Evolutionary conservation across 331 rosid genomes (phyloP).

Genomic region (Rhamnella rubrinervis): DNA sequence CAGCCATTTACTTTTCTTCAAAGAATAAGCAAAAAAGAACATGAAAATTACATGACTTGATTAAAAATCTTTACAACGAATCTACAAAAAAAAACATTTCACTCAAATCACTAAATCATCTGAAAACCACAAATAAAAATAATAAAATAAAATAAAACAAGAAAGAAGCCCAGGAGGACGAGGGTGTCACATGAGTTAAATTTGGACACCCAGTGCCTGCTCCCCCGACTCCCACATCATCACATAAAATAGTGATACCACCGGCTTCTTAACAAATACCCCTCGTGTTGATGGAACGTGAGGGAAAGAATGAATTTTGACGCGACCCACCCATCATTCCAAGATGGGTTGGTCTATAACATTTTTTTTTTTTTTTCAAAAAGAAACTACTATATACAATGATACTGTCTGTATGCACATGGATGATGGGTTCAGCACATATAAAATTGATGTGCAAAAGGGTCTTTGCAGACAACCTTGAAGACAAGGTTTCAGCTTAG

Average conservation of each 20-base stretch:
- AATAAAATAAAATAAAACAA: background rate
- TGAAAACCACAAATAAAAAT: constrained; percentile 18
- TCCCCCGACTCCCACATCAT: constrained; percentile 34
- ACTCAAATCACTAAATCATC: constrained; percentile 37
- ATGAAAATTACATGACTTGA: constrained; percentile 27
- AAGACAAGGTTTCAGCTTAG: constrained; percentile 22
- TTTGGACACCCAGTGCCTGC: constrained; percentile 34
- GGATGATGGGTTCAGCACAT: constrained; percentile 28
- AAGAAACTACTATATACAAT: constrained; percentile 57
- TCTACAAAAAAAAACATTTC: constrained; percentile 46
- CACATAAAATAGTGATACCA: constrained; percentile 48
- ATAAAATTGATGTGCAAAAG: constrained; percentile 42
- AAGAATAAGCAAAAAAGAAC: background rate
- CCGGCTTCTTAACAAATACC: constrained; percentile 49
- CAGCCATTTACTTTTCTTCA: too few species aligned
- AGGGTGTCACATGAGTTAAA: background rate
- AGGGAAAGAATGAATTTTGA: constrained; percentile 48
- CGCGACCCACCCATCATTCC: constrained; percentile 56
- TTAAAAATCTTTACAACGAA: constrained; percentile 54
- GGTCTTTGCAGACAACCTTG: constrained; percentile 18
- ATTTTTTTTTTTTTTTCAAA: background rate
- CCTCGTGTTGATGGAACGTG: constrained; percentile 64
- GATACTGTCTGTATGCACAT: constrained; percentile 62
- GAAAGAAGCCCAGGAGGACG: constrained; percentile 1
- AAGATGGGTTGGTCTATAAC: constrained; percentile 43